A percentile compares a stretch with the other conserved stretches of the same genome.
phyloP scores from a whole-genome alignment of 148 eudicot genomes.

The Chenopodium suecicum region DNA sequence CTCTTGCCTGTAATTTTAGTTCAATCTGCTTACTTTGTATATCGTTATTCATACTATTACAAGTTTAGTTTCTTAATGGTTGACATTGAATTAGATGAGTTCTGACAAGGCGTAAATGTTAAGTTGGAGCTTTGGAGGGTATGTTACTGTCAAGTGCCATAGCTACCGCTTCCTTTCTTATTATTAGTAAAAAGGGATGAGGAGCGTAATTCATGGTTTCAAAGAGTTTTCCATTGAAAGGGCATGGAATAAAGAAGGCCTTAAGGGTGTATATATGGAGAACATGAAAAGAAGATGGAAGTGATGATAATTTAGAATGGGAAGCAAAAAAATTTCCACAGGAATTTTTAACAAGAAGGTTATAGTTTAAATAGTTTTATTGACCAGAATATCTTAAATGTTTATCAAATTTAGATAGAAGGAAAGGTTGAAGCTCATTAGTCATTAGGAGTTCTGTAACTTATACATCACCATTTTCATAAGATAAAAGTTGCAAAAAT shows the following conservation, averaged over 20 bases:
- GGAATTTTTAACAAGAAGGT: background rate
- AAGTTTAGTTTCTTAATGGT: too few relatives aligned
- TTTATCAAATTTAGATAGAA: background rate
- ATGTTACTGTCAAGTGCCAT: background rate
- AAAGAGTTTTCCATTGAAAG: too few relatives aligned
- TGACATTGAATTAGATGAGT: background rate
- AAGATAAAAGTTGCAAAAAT: background rate
- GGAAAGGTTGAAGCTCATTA: background rate
- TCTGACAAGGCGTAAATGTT: background rate
- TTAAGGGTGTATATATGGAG: background rate
- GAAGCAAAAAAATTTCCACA: background rate
- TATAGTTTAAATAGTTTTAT: background rate
- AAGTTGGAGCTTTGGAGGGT: background rate
- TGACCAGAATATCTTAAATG: background rate
- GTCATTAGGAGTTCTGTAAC: background rate
- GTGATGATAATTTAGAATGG: background rate
- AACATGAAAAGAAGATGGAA: background rate
- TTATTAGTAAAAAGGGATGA: too few relatives aligned
- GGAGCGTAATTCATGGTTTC: too few relatives aligned
- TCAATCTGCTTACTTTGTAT: background rate
- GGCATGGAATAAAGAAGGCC: background rate
- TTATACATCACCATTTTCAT: background rate
- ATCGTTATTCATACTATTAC: background rate
- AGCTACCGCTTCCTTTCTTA: too few relatives aligned
- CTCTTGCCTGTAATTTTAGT: background rate